Evolutionary conservation across 139 green algal genomes (phyloP), one percentile per base, ranked within the genome.

Genomic region (Asterochloris sp.): DNA sequence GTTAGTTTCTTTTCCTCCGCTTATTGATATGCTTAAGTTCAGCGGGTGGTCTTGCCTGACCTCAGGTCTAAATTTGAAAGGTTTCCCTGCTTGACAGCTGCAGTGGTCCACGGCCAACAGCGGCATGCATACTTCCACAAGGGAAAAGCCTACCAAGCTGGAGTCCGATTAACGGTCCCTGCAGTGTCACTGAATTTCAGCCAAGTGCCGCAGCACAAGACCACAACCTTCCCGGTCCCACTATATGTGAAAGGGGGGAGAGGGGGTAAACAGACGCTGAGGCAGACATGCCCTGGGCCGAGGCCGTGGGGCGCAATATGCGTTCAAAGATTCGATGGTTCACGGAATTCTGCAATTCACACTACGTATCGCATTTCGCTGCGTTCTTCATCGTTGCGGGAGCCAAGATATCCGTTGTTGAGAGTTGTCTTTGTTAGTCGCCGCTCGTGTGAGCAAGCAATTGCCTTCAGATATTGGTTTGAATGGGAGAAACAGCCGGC

Each of bases 11-110:
- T 95, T 96, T 97, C 94, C 94, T 96, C 93, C 89, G 94, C 92
- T 94, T 95, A 97, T 90, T 96, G 92, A 97, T 96, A 96, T 97
- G 94, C 92, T 97, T 95, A 96, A 96, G 89, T 96, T 97, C 93
- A 92, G 91, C 93, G 90, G 93, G 93, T 97, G 90, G 77, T 91
- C 91, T 96, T 94, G 91, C 89, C 91, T 97, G 92, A 97, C 86
- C 90, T 96, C 88, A 96, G 91, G 91, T 94, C 91, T 89, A 94
- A 92, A 86, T 67, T 79, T 73, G 69, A 86, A 81, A 74, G 62
- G 23, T 63, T 69, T 78, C 74, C 60, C n/a, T 83, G 82, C 81
- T 83, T 82, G 63, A 24, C 54, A n/a, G 13, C 16, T 69, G 26
- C 8, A 61, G 73, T 64, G 26, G 11, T 64, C 73, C n/a, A 68